These are phyloP conservation scores for Globisporangium okanoganense DNA, from an alignment of 352 stramenopile species.

Conservation along the genomic window DNA sequence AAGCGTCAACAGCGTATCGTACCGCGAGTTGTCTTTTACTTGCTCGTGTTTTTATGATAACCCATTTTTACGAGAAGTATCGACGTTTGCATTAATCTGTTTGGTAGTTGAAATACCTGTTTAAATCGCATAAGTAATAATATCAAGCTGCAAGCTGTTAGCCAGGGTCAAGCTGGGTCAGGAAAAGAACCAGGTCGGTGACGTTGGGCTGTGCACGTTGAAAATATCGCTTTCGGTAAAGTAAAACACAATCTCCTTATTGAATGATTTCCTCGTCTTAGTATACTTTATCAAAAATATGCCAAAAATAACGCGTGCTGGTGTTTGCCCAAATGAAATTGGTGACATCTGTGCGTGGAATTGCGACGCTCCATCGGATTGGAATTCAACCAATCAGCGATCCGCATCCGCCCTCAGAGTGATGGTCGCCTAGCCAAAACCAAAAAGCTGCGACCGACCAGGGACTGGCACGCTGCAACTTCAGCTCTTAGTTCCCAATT, in stretches of 20 bases:
- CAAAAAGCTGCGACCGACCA: too few species aligned
- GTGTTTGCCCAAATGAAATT: constrained; percentile 31
- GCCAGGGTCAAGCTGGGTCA: background rate
- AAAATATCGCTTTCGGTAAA: background rate
- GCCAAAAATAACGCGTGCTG: constrained; percentile 12
- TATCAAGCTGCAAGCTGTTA: background rate
- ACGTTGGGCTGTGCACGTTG: constrained; percentile 16
- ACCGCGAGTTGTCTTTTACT: background rate
- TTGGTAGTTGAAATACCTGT: background rate
- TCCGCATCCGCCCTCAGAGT: background rate
- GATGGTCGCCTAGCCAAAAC: background rate
- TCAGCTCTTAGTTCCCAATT: constrained; percentile 47
- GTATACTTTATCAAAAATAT: background rate
- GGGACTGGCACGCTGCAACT: constrained; percentile 6
- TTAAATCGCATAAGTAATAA: background rate
- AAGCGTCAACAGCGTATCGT: constrained; percentile 9
- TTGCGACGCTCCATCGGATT: constrained; percentile 3
- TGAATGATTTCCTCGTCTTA: too few species aligned
- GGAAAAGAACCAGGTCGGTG: constrained; percentile 12
- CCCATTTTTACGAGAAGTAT: too few species aligned
- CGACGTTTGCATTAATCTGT: background rate
- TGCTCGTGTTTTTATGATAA: background rate
- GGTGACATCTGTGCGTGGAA: constrained; percentile 57
- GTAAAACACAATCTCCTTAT: background rate
- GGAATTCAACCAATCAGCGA: constrained; percentile 13